These are phyloP conservation scores for Amylostereum areolatum DNA, from an alignment of 1,284 basidiomycete species.

Conservation along the genomic window DNA sequence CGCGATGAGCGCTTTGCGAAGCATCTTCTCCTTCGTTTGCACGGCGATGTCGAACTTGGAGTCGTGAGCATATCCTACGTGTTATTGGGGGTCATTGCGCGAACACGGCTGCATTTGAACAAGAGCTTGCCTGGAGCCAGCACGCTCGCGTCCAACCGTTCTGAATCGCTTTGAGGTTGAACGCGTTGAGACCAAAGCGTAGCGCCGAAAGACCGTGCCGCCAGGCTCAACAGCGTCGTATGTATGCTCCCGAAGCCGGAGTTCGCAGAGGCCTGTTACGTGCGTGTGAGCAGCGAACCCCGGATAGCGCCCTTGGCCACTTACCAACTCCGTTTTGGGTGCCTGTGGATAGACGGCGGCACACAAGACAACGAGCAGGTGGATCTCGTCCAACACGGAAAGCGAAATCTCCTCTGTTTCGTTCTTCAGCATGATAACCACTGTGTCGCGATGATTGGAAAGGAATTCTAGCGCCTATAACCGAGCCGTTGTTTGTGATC, in stretches of 20 bases:
- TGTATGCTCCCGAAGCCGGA: slow-evolving; percentile 83
- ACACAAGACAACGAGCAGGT: slow-evolving; percentile 70
- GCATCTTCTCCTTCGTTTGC: slow-evolving; percentile 42
- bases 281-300: too few relatives aligned
- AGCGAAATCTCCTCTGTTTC: slow-evolving; percentile 60
- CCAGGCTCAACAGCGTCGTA: slow-evolving; percentile 70
- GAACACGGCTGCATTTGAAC: slow-evolving; percentile 7
- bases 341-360: slow-evolving; percentile 60
- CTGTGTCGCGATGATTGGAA: slow-evolving; percentile 72
- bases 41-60: slow-evolving; percentile 56
- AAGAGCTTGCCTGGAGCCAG: slow-evolving; percentile 44
- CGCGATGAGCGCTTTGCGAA: slow-evolving; percentile 54
- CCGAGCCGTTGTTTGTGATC: neutral
- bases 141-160: slow-evolving; percentile 50
- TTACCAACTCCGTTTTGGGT: slow-evolving; percentile 72
- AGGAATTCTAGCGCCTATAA: slow-evolving; percentile 70
- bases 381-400: slow-evolving; percentile 68
- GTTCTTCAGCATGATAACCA: slow-evolving; percentile 73
- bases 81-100: slow-evolving; percentile 13
- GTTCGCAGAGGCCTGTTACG: too few relatives aligned
- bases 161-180: slow-evolving; percentile 65
- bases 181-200: slow-evolving; percentile 56
- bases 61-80: slow-evolving; percentile 43
- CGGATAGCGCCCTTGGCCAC: too few relatives aligned
- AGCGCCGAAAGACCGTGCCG: slow-evolving; percentile 69